Evolutionary conservation across 768 basidiomycete genomes (phyloP).

Genomic region (Mycena latifolia): DNA sequence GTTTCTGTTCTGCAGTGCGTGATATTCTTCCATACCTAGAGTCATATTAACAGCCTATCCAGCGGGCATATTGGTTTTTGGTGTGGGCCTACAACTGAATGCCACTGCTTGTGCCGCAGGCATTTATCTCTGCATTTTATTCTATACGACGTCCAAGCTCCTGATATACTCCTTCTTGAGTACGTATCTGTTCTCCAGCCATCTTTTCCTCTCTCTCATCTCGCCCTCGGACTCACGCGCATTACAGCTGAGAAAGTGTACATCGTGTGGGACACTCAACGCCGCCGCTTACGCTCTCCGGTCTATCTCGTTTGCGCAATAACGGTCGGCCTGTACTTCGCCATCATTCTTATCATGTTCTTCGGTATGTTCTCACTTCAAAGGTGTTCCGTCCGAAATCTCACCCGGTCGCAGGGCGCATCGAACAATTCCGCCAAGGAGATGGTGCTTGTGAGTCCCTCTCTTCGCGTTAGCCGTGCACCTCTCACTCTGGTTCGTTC

Average conservation of each 20-base stretch:
- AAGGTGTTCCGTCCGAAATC: not conserved
- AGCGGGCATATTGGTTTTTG: conserved; percentile 60
- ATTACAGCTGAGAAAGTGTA: conserved; percentile 56
- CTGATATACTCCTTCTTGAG: conserved; percentile 63
- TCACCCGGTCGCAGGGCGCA: conserved; percentile 43
- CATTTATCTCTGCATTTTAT: conserved; percentile 57
- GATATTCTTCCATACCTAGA: not conserved
- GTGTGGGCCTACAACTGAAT: conserved; percentile 56
- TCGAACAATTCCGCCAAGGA: conserved; percentile 46
- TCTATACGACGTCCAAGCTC: conserved; percentile 58
- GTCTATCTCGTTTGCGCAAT: conserved; percentile 55
- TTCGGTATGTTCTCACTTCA: conserved; percentile 46
- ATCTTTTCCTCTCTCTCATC: too few species aligned
- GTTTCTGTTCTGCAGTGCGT: conserved; percentile 56
- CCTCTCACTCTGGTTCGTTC: not conserved
- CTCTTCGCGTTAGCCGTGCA: not conserved
- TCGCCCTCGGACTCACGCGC: conserved; percentile 3
- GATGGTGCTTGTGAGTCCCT: conserved; percentile 50
- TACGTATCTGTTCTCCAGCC: too few species aligned
- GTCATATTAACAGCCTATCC: conserved; percentile 5
- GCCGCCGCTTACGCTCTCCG: conserved; percentile 52
- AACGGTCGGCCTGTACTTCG: conserved; percentile 51
- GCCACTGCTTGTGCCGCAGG: conserved; percentile 52
- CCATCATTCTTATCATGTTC: conserved; percentile 54
- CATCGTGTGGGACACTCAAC: conserved; percentile 55